Conservation (phyloP, 2,329 filamentous ascomycete genomes). For the Penicillium expansum region DNA sequence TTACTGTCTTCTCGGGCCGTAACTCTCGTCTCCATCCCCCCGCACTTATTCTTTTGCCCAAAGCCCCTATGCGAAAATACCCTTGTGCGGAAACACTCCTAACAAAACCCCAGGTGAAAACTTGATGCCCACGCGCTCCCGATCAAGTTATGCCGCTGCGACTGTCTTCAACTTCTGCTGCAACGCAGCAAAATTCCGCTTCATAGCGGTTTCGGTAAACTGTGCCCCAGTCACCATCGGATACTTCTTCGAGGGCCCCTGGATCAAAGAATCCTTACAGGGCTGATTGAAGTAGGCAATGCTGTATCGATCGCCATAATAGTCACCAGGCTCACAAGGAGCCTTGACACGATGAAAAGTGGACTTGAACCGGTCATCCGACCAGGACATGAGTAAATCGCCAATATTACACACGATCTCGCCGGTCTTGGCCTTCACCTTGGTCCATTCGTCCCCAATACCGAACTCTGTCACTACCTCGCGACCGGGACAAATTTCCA, state of each 20-base stretch:
- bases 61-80: slow-evolving; percentile 12
- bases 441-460: slow-evolving; percentile 61
- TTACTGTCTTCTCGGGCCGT: slow-evolving; percentile 5
- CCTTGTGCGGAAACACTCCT: slow-evolving; percentile 14
- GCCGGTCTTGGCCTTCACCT: slow-evolving; percentile 54
- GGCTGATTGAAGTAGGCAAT: slow-evolving; percentile 68
- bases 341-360: slow-evolving; percentile 65
- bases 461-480: slow-evolving; percentile 60
- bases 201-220: slow-evolving; percentile 58
- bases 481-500: slow-evolving; percentile 64
- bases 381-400: slow-evolving; percentile 65
- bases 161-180: slow-evolving; percentile 47
- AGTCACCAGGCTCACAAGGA: slow-evolving; percentile 53
- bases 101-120: not conserved
- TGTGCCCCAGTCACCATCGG: slow-evolving; percentile 58
- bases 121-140: not conserved
- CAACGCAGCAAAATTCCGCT: slow-evolving; percentile 54
- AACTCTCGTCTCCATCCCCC: not conserved
- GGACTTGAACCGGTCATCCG: slow-evolving; percentile 65
- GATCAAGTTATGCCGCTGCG: slow-evolving; percentile 12
- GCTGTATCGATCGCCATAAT: slow-evolving; percentile 61
- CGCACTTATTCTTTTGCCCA: not conserved
- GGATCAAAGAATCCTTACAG: slow-evolving; percentile 56
- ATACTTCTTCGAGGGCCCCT: slow-evolving; percentile 62
- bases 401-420: slow-evolving; percentile 65